Percentiles rank a stretch among this genome's conserved stretches.
Conservation (phyloP, 1,284 basidiomycete genomes). For the Boletellus sp. region DNA sequence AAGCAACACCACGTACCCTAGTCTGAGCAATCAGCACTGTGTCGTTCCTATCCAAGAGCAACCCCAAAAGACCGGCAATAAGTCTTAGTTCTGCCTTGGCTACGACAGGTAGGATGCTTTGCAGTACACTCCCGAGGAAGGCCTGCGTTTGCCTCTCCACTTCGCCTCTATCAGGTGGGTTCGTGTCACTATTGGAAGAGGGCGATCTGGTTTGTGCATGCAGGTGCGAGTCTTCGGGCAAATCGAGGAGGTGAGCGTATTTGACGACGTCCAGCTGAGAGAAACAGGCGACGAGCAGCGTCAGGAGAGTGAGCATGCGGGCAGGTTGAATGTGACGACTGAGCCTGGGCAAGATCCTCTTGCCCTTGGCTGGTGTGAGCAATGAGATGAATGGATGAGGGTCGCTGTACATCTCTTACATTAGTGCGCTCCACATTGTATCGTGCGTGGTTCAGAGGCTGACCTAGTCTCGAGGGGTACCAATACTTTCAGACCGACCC, state of each 20-base stretch:
- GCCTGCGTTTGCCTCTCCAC: slow-evolving; percentile 86
- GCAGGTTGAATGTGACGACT: slow-evolving; percentile 81
- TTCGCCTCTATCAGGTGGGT: slow-evolving; percentile 56
- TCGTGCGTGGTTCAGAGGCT: slow-evolving; percentile 12
- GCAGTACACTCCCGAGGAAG: slow-evolving; percentile 84
- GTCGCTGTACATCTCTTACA: slow-evolving; percentile 45
- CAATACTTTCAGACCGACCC: slow-evolving; percentile 81
- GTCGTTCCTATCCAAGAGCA: slow-evolving; percentile 82
- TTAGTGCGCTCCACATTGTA: slow-evolving; percentile 4
- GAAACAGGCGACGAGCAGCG: slow-evolving; percentile 92
- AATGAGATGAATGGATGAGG: slow-evolving; percentile 98
- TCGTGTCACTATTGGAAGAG: slow-evolving; percentile 15
- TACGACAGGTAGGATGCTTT: slow-evolving; percentile 81
- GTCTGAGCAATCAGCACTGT: slow-evolving; percentile 70
- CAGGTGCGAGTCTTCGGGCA: slow-evolving; percentile 49
- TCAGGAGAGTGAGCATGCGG: slow-evolving; percentile 84
- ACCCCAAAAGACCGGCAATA: slow-evolving; percentile 82
- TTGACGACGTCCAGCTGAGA: slow-evolving; percentile 88
- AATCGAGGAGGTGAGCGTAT: slow-evolving; percentile 68
- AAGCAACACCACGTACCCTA: slow-evolving; percentile 51
- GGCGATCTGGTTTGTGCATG: slow-evolving; percentile 23
- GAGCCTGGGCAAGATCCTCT: slow-evolving; percentile 86
- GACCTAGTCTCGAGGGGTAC: slow-evolving; percentile 89
- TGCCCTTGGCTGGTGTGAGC: slow-evolving; percentile 87
- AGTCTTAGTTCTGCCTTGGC: slow-evolving; percentile 77